Evolutionary conservation across 805 yeast species (phyloP).

Genomic region (Sugiyamaella valdiviana): DNA sequence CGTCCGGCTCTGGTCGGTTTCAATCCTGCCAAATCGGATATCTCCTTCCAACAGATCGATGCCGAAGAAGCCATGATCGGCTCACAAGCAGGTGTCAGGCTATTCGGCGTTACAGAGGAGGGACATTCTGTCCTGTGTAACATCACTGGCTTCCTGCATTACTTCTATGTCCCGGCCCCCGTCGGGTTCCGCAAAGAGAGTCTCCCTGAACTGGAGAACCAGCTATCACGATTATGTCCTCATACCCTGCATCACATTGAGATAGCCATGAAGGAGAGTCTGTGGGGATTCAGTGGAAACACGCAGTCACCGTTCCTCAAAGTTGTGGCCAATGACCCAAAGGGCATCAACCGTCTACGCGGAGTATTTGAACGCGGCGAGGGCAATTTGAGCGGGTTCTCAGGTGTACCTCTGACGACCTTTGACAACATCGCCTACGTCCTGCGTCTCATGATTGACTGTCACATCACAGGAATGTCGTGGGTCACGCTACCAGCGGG

Average conservation of each 20-base stretch:
- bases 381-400: conserved; percentile 58
- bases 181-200: conserved; percentile 58
- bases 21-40: conserved; percentile 44
- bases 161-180: conserved; percentile 89
- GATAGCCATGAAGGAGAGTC: conserved; percentile 66
- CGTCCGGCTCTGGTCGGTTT: conserved; percentile 50
- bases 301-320: conserved; percentile 73
- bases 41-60: conserved; percentile 84
- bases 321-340: conserved; percentile 60
- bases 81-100: conserved; percentile 54
- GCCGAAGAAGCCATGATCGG: conserved; percentile 73
- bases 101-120: conserved; percentile 84
- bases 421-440: conserved; percentile 88
- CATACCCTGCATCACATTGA: conserved; percentile 62
- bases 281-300: conserved; percentile 90
- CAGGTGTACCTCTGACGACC: conserved; percentile 50
- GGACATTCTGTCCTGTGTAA: conserved; percentile 89
- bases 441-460: conserved; percentile 84
- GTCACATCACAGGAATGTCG: conserved; percentile 88
- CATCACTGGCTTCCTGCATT: conserved; percentile 83
- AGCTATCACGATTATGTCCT: conserved; percentile 30
- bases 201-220: conserved; percentile 27
- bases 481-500: conserved; percentile 88
- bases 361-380: conserved; percentile 81
- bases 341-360: conserved; percentile 61